Evolutionary conservation across 257 asterid genomes (phyloP), one percentile per base, ranked within the genome.

Genomic region (Capsicum pubescens): DNA sequence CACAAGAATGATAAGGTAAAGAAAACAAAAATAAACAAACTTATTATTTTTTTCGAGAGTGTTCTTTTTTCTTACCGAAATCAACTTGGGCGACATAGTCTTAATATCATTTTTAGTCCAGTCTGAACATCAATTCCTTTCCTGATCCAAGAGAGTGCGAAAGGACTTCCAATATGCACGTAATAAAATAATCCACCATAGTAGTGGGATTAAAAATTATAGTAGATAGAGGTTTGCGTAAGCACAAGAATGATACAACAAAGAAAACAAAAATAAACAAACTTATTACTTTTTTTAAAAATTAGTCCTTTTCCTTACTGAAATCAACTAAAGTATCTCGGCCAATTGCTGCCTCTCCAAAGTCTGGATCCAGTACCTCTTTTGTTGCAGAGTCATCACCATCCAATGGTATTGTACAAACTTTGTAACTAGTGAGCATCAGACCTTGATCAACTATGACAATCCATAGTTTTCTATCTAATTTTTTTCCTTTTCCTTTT

Each of bases 311-410:
- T 26, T 26, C 32, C 32, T 26, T 26, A 26, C 32, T 26, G 32
- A 26, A 26, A 26, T 26, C 32, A 26, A 26, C 32, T 26, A 26
- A 26, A 26, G 32, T 0, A 26, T 26, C 97, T 81, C 95, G 95
- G 13, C 97, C 97, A 64, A 93, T 93, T 81, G 95, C 95, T 64
- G 97, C 95, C 88, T 93, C 97, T 81, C 97, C 97, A 88, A 93
- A 93, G 87, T 93, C 97, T 5, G 97, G 95, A 85, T 93, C 97
- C 58, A 93, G 89, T 57, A 93, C 91, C 86, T 93, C 97, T 85
- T 91, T 95, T 0, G 91, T 93, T 57, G 90, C 91, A 57, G 90
- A 84, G 81, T 90, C 95, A 64, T 90, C 93, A 70, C 91, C 90
- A 36, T 93, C 97, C 68, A 93, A 66, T 44, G 93, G 94, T 50